These are phyloP conservation scores for Fusarium armeniacum DNA, from an alignment of 2,329 filamentous ascomycete species.

Conservation along the genomic window DNA sequence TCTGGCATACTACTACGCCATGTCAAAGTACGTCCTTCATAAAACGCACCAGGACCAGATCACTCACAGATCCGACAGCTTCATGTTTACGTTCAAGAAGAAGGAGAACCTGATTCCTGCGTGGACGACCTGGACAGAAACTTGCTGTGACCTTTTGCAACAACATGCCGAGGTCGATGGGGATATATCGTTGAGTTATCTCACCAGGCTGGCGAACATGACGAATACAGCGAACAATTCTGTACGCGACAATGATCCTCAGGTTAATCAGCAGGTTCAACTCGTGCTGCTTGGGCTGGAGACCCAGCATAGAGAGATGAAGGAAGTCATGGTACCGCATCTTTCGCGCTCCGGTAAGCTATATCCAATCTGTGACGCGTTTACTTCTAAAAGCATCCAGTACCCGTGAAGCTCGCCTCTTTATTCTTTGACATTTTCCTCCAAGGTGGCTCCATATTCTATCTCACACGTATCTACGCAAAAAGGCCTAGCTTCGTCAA, in stretches of 20 bases:
- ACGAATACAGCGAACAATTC: conserved; percentile 56
- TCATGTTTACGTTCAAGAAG: conserved; percentile 57
- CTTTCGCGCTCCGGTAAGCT: conserved; percentile 48
- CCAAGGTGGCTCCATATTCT: conserved; percentile 56
- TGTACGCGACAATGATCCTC: conserved; percentile 47
- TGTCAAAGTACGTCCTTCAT: conserved; percentile 56
- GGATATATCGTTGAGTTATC: conserved; percentile 61
- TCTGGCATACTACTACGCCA: conserved; percentile 60
- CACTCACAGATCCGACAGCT: conserved; percentile 51
- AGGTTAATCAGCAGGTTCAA: conserved; percentile 57
- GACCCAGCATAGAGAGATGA: conserved; percentile 60
- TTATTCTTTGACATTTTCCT: conserved; percentile 59
- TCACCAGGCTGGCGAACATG: conserved; percentile 60
- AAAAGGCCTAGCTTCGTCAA: conserved; percentile 23
- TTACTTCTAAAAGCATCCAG: conserved; percentile 46
- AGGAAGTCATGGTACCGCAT: conserved; percentile 54
- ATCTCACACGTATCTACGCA: conserved; percentile 21
- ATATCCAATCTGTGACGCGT: too few species aligned
- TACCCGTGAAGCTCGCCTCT: conserved; percentile 51
- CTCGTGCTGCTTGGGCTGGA: conserved; percentile 65
- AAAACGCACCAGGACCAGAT: not conserved
- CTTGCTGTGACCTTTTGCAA: conserved; percentile 62
- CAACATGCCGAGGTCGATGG: conserved; percentile 54
- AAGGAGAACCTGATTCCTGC: conserved; percentile 49
- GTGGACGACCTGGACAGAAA: conserved; percentile 61